These are phyloP conservation scores for Schizosaccharomyces octosporus DNA, from an alignment of 805 yeast species.

Conservation along the genomic window DNA sequence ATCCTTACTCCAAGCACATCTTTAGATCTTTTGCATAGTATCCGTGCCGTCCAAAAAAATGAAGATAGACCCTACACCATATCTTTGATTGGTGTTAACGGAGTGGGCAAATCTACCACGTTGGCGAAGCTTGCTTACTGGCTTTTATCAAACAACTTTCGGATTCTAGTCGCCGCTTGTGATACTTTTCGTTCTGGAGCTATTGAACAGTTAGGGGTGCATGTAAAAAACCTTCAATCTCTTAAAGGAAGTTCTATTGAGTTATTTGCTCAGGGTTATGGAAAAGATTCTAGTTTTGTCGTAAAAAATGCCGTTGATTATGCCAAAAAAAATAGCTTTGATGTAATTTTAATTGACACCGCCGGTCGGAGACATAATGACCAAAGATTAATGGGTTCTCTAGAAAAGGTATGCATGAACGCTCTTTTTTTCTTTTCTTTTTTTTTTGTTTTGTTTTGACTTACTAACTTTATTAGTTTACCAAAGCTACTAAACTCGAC, in stretches of 20 bases:
- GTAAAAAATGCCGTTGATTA: constrained; percentile 74
- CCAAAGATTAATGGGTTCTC: constrained; percentile 79
- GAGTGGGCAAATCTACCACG: constrained; percentile 93
- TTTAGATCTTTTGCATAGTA: constrained; percentile 61
- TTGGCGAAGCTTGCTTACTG: constrained; percentile 84
- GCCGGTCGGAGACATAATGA: constrained; percentile 96
- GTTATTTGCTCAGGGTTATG: constrained; percentile 82
- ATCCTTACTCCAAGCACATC: constrained; percentile 81
- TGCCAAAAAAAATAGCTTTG: constrained; percentile 46
- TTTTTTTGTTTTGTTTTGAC: not conserved
- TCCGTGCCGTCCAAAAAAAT: constrained; percentile 21
- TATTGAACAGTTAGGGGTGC: constrained; percentile 88
- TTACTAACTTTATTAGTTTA: constrained; percentile 22
- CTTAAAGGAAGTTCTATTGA: constrained; percentile 42
- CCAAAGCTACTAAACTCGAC: constrained; percentile 84
- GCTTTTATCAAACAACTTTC: constrained; percentile 71
- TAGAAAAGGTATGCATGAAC: constrained; percentile 27
- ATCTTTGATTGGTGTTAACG: constrained; percentile 92
- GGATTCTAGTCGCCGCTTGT: constrained; percentile 80
- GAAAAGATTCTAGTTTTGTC: constrained; percentile 88
- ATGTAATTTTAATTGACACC: constrained; percentile 79
- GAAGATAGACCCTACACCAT: constrained; percentile 58
- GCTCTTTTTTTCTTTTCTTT: too few species aligned
- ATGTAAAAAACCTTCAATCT: constrained; percentile 58
- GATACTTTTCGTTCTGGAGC: constrained; percentile 97